Base-by-base conservation (phyloP, 1,139 yeast genomes). In the Casaregolazyma lundiana region DNA sequence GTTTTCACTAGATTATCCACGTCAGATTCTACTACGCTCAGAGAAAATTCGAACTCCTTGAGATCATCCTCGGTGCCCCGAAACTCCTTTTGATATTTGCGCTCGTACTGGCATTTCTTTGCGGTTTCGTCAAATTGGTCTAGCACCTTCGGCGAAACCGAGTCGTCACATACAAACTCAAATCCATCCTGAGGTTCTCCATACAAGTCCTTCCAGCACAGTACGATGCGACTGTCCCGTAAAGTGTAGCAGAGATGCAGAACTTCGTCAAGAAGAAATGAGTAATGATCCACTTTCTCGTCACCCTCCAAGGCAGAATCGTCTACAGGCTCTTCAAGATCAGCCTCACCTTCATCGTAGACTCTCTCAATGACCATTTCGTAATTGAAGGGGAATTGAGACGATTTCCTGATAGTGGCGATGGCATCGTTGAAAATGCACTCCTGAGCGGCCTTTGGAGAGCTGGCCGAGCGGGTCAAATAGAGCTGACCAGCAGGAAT, bases 171-270 rank as follows among this genome's bases (percentile, higher is more conserved):
- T 17, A 84, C 73, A 66, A 88, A 90, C 64, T 88, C 95, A 65
- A 84, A 89, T 51, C 74, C 69, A 61, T 90, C 97, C 13, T 90
- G 97, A n/a, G 73, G 71, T 56, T 88, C 96, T 24, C 96, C 96
- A 43, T 83, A 83, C 44, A 81, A 62, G 56, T 92, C 96, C 20
- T 70, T 71, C 98, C 98, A 92, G 0, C 81, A 73, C 38, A 92
- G 75, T 1, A 83, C 80, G 38, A 72, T 63, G 5, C 71, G 65
- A 6, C 74, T 77, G 6, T 71, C 71, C 35, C 66, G 61, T 38
- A 71, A 69, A 38, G 61, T 60, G 72, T 71, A 64, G 70, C 74
- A 55, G 77, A 72, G 49, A 69, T 70, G 53, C 49, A 90, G 69
- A 4, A 80, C 79, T 52, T 77, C 80, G 47, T 80, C 80, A 35